Base-by-base conservation (phyloP, 2,329 filamentous ascomycete genomes). In the Lachnellula subtilissima region DNA sequence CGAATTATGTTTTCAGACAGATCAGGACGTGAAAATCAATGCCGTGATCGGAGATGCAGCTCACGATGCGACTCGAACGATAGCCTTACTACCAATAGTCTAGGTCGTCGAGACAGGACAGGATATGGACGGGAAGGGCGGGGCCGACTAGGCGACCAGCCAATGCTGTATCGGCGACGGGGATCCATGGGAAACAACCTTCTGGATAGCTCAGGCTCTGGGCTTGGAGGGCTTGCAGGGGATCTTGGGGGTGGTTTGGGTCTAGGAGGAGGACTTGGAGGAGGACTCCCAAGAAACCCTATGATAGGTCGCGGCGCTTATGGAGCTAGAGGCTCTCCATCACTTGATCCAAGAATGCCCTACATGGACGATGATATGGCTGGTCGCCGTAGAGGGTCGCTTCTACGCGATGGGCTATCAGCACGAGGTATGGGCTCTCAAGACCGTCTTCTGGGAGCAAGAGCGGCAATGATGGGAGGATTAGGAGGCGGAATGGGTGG, bases 91-190 rank as follows among this genome's bases (percentile, higher is more conserved):
- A 32, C 28, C 15, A 22, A 45, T 23, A 15, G 22, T 17, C 42
- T 12, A 19, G 42, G n/a, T 15, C 36, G 36, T 52, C 48, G 43
- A 52, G 51, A 45, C 45, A 51, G 48, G 22, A 40, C 42, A 32
- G 54, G 45, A 5, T 55, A 35, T 17, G 35, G 50, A 22, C 56
- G 56, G 22, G 46, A 50, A 54, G 53, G 40, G 4, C 17, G 19
- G 17, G 19, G 42, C 9, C 48, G 50, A 43, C 43, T 51, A 22
- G 53, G 50, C 17, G 55, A 58, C 14, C 32, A 35, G 25, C 45
- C 53, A 11, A 52, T 56, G 56, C 43, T 57, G 12, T 48, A 53
- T n/a, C 48, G 48, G 15, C 12, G 58, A 45, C 50, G 53, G 14
- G 58, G 48, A 32, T 53, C 56, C 9, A 55, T 53, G 23, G 40